Evolutionary conservation across 2,329 filamentous ascomycete genomes (phyloP).

Genomic region (Mycocentrospora acerina): DNA sequence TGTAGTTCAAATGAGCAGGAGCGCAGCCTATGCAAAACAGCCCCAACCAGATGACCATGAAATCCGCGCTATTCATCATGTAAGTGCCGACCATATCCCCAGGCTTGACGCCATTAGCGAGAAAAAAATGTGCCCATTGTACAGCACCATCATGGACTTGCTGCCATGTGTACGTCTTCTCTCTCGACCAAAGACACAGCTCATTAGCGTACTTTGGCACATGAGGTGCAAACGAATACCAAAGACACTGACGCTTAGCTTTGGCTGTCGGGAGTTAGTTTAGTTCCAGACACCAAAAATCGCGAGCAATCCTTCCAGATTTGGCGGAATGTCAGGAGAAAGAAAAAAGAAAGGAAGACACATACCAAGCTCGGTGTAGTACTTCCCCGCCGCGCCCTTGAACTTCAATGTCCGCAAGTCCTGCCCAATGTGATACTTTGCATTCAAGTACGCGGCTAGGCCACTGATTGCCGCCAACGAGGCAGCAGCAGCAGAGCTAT

Average conservation of each 20-base stretch:
- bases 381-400: constrained; percentile 42
- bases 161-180: constrained; percentile 46
- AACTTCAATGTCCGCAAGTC: constrained; percentile 55
- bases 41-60: constrained; percentile 66
- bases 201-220: constrained; percentile 43
- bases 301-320: neutral
- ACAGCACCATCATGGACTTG: constrained; percentile 30
- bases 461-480: constrained; percentile 35
- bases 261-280: constrained; percentile 33
- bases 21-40: constrained; percentile 66
- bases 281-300: neutral
- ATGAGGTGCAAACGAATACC: constrained; percentile 30
- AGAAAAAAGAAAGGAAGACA: constrained; percentile 4
- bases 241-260: constrained; percentile 37
- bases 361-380: constrained; percentile 31
- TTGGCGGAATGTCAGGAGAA: neutral
- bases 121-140: constrained; percentile 35
- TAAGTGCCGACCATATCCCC: constrained; percentile 66
- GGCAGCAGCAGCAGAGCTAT: constrained; percentile 23
- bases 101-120: constrained; percentile 57
- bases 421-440: constrained; percentile 65
- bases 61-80: constrained; percentile 66
- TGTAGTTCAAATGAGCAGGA: constrained; percentile 70
- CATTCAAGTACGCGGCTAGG: constrained; percentile 64
- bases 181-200: constrained; percentile 66